Percentiles rank a stretch among this genome's conserved stretches.
These are phyloP conservation scores for Nitzschia putrida DNA, from an alignment of 108 stramenopile species.

Conservation along the genomic window DNA sequence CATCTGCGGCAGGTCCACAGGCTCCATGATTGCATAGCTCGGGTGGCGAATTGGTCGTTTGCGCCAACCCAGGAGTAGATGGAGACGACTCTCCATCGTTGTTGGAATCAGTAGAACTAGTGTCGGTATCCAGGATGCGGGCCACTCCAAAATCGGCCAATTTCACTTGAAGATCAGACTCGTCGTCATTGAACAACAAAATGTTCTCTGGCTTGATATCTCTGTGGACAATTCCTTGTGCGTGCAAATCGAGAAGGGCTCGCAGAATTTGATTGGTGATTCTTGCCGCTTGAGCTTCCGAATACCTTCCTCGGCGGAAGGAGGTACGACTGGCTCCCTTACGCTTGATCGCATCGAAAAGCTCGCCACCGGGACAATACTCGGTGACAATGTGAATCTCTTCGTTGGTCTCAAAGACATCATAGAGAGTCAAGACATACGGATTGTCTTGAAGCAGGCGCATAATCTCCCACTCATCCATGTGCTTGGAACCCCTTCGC, in stretches of 20 bases:
- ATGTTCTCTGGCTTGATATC: constrained; percentile 93
- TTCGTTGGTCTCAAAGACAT: constrained; percentile 84
- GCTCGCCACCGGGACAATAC: constrained; percentile 85
- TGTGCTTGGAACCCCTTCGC: constrained; percentile 22
- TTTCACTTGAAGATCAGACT: constrained; percentile 61
- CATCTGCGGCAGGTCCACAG: constrained; percentile 86
- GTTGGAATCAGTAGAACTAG: not conserved
- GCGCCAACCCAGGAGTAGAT: constrained; percentile 48
- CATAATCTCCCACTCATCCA: constrained; percentile 86
- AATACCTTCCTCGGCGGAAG: constrained; percentile 48
- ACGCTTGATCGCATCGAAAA: constrained; percentile 73
- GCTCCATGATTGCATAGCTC: constrained; percentile 65
- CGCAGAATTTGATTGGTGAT: constrained; percentile 72
- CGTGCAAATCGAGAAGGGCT: constrained; percentile 67
- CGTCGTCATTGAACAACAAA: constrained; percentile 54
- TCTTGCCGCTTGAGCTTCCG: constrained; percentile 67
- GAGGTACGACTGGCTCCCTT: constrained; percentile 20
- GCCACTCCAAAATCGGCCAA: constrained; percentile 91
- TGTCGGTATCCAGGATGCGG: constrained; percentile 28
- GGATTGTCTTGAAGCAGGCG: constrained; percentile 52
- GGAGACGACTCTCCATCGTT: constrained; percentile 52
- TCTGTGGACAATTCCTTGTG: constrained; percentile 67
- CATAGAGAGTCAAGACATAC: constrained; percentile 69
- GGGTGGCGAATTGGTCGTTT: constrained; percentile 76
- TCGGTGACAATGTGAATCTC: constrained; percentile 87